Percentiles rank a stretch among this genome's conserved stretches.
Conservation (phyloP, 768 basidiomycete genomes). For the Cantharellus anzutake region DNA sequence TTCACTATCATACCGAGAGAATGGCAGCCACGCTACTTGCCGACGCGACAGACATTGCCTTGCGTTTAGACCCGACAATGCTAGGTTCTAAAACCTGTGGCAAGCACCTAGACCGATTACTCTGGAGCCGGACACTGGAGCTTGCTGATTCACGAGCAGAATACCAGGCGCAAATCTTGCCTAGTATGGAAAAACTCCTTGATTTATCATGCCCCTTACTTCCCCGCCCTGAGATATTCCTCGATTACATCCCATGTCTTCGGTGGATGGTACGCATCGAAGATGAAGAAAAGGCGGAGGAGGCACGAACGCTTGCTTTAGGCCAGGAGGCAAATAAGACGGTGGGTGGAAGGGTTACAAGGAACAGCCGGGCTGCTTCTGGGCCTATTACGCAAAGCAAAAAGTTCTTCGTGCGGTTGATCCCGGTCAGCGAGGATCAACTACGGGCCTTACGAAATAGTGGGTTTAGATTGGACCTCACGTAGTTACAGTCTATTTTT, state of each 20-base stretch:
- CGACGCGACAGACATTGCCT: no score
- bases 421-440: no score
- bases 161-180: conserved; percentile 24
- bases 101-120: conserved; percentile 5
- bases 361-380: background rate
- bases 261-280: conserved; percentile 46
- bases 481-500: no score
- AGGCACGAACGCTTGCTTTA: background rate
- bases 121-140: background rate
- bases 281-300: conserved; percentile 20
- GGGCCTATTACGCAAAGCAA: no score
- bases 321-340: background rate
- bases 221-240: conserved; percentile 28
- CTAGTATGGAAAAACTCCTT: conserved; percentile 31
- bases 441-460: no score
- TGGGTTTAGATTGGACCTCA: no score
- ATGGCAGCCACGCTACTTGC: no score
- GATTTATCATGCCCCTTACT: conserved; percentile 24
- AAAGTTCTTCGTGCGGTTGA: no score
- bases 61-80: no score
- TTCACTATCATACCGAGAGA: no score
- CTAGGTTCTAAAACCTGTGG: conserved; percentile 2
- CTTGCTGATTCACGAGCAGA: conserved; percentile 26
- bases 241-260: conserved; percentile 57
- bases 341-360: background rate